A percentile compares a stretch with the other conserved stretches of the same genome.
Conservation (phyloP, 2,329 filamentous ascomycete genomes). For the Fusarium sambucinum region DNA sequence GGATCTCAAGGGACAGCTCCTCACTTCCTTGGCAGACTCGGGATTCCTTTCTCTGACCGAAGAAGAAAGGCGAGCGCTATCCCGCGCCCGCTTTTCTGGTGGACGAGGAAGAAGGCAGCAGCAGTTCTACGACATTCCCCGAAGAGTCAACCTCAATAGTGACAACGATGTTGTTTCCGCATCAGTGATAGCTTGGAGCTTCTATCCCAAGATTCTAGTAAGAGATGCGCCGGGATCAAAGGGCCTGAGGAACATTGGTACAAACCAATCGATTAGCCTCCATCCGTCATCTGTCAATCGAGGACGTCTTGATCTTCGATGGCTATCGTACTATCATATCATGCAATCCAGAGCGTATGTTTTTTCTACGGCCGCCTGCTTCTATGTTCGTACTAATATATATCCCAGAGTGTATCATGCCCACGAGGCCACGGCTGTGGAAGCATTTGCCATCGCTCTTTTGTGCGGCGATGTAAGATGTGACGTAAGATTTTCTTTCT, state of each 20-base stretch:
- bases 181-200: conserved; percentile 90
- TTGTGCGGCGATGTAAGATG: conserved; percentile 91
- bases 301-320: conserved; percentile 73
- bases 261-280: conserved; percentile 89
- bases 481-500: conserved; percentile 67
- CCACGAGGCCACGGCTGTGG: conserved; percentile 84
- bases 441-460: conserved; percentile 85
- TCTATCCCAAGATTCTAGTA: conserved; percentile 92
- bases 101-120: conserved; percentile 70
- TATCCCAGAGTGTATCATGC: conserved; percentile 81
- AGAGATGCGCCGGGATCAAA: conserved; percentile 77
- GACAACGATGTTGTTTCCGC: conserved; percentile 83
- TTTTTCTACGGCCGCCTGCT: not conserved
- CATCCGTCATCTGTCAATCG: conserved; percentile 93
- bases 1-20: conserved; percentile 91
- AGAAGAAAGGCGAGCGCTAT: conserved; percentile 77
- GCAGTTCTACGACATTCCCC: conserved; percentile 85
- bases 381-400: conserved; percentile 22
- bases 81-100: conserved; percentile 71
- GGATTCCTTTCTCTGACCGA: conserved; percentile 82
- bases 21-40: conserved; percentile 86
- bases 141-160: conserved; percentile 79
- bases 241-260: conserved; percentile 90
- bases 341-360: conserved; percentile 88
- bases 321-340: conserved; percentile 96